Evolutionary conservation across 2,329 filamentous ascomycete genomes (phyloP), one percentile per base, ranked within the genome.

Genomic region (Aspergillus transmontanensis): DNA sequence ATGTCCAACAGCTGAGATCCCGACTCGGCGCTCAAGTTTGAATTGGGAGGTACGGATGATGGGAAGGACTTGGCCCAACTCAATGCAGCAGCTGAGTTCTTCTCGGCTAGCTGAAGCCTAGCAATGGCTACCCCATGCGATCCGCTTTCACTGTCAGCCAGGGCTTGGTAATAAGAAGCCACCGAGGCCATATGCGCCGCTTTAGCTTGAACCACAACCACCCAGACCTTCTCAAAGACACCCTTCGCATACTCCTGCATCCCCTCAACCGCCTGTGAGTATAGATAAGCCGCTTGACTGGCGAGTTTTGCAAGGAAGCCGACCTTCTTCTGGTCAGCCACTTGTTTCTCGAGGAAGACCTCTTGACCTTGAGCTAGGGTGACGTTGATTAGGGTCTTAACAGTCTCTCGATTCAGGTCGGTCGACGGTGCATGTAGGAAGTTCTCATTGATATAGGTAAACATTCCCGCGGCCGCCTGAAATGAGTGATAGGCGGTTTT

Each of bases 381-480:
- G 64, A 99, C 88, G 58, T 90, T 87, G 75, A 99, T 98, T 68
- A 99, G 80, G 0, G 93, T 93, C 81, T 97, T 97, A 73, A 99
- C 93, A 0, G 95, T 99, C 57, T 99, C 94, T 64, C 95, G 85
- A 76, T 94, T 98, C 55, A 99, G 81, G 74, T 99, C 95, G n/a
- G 92, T 94, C 10, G 94, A 97, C 0, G 96, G 95, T 1, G 95
- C 95, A 73, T 99, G 95, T 41, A 99, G 83, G 76, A 99, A 99
- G 81, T 99, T 99, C 81, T 99, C 95, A 79, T 99, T 99, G 82
- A 99, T 99, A 74, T 99, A 99, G 59, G 94, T 98, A 79, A 98
- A 99, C 95, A 99, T 99, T 81, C 95, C 95, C 11, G 95, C 95
- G 9, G 94, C 94, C 46, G 95, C 95, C 79, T 99, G 95, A 81